Conservation (phyloP, 75 land plant genomes). For the Gnetum montanum region DNA sequence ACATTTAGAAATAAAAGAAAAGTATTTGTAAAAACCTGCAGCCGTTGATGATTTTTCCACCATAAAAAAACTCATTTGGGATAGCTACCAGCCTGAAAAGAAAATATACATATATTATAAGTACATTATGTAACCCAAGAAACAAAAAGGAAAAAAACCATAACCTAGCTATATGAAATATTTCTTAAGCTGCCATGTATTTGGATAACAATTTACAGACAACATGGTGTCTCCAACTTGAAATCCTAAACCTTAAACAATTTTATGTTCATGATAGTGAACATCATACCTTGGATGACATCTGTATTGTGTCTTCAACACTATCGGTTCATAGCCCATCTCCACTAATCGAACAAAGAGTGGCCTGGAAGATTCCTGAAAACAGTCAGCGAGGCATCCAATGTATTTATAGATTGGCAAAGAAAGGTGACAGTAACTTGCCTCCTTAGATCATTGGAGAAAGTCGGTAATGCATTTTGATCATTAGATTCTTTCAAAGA, state of each 20-base stretch:
- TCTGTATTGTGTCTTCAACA: constrained; percentile 22
- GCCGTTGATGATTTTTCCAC: constrained; percentile 15
- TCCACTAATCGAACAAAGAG: constrained; percentile 21
- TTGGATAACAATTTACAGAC: background rate
- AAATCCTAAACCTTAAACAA: no score
- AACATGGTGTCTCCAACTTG: background rate
- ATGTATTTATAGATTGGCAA: background rate
- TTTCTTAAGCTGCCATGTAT: background rate
- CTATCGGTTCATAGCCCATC: constrained; percentile 9
- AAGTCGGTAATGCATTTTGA: background rate
- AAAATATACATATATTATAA: background rate
- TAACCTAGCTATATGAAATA: background rate
- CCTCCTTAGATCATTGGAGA: constrained; percentile 11
- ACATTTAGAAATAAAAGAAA: no score
- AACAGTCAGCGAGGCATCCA: no score
- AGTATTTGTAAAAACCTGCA: constrained; percentile 16
- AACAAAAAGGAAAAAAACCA: no score
- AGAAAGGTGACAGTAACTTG: no score
- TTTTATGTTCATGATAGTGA: no score
- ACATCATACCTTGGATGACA: constrained; percentile 36
- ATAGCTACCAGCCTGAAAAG: constrained; percentile 14
- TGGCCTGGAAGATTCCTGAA: constrained; percentile 7
- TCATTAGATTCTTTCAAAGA: constrained; percentile 6
- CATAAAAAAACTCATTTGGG: constrained; percentile 21
- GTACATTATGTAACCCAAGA: background rate